phyloP scores from a whole-genome alignment of 768 basidiomycete species.

The Lactarius sp. region DNA sequence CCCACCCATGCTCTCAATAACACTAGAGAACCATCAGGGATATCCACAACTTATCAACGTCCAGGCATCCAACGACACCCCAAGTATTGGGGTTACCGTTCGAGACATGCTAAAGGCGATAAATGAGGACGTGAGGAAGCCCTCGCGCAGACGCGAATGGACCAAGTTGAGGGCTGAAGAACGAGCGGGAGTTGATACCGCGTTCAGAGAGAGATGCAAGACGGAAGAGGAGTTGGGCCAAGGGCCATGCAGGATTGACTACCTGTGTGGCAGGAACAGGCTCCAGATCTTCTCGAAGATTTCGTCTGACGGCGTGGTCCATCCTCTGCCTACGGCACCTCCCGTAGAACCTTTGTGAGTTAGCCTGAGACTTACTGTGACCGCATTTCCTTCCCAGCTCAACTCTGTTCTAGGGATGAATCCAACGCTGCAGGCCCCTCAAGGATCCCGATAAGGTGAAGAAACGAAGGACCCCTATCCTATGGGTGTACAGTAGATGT shows the following conservation, averaged over 20 bases:
- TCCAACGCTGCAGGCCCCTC: slow-evolving; percentile 16
- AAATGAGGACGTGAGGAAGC: slow-evolving; percentile 5
- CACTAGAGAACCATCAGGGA: slow-evolving; percentile 15
- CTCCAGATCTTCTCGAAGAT: slow-evolving; percentile 16
- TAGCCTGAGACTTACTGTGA: no score
- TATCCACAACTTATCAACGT: slow-evolving; percentile 10
- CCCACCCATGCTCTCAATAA: slow-evolving; percentile 11
- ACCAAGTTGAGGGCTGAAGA: slow-evolving; percentile 3
- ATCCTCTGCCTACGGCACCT: not conserved
- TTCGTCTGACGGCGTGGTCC: slow-evolving; percentile 10
- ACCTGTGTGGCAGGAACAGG: slow-evolving; percentile 12
- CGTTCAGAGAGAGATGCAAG: slow-evolving; percentile 12
- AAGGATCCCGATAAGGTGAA: slow-evolving; percentile 14
- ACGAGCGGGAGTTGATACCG: slow-evolving; percentile 1
- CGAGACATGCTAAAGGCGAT: slow-evolving; percentile 12
- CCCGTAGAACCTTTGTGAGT: slow-evolving; percentile 10
- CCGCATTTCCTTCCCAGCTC: not conserved
- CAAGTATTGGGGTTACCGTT: slow-evolving; percentile 6
- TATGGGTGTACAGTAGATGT: not conserved
- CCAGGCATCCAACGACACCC: slow-evolving; percentile 1
- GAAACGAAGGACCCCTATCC: not conserved
- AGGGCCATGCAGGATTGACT: slow-evolving; percentile 18
- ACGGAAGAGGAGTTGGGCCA: slow-evolving; percentile 18
- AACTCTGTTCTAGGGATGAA: slow-evolving; percentile 5
- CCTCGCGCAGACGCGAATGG: slow-evolving; percentile 20